Conservation (phyloP, 768 basidiomycete species). For the Auricularia cornea region DNA sequence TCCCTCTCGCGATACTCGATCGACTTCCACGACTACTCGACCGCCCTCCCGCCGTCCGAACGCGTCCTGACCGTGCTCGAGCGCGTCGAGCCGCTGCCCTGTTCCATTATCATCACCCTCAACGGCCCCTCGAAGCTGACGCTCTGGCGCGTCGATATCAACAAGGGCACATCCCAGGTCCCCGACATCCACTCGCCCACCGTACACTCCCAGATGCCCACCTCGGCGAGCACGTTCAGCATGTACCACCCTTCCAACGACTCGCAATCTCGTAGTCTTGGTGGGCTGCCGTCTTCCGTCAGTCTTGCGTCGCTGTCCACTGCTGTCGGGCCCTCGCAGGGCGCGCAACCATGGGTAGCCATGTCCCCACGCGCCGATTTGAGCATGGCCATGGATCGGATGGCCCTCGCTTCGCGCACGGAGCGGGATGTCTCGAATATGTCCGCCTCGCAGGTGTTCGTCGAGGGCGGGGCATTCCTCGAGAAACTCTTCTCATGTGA, state of each 20-base stretch:
- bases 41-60: background rate
- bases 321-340: conserved; percentile 5
- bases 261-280: background rate
- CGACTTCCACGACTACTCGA: background rate
- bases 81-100: background rate
- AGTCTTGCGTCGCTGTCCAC: conserved; percentile 7
- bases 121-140: background rate
- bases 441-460: background rate
- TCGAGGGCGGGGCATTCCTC: background rate
- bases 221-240: background rate
- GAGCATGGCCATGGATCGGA: conserved; percentile 55
- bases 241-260: background rate
- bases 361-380: conserved; percentile 20
- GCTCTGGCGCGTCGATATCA: background rate
- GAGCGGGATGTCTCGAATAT: conserved; percentile 29
- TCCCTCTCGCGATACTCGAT: background rate
- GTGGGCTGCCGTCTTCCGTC: background rate
- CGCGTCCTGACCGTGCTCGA: conserved; percentile 6
- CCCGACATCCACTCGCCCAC: background rate
- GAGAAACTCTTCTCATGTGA: background rate
- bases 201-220: background rate
- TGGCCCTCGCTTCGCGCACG: conserved; percentile 47
- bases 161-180: background rate
- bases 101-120: background rate
- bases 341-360: conserved; percentile 4